These are phyloP conservation scores for Rosa lucieae DNA, from an alignment of 306 rosid genomes.

Conservation along the genomic window DNA sequence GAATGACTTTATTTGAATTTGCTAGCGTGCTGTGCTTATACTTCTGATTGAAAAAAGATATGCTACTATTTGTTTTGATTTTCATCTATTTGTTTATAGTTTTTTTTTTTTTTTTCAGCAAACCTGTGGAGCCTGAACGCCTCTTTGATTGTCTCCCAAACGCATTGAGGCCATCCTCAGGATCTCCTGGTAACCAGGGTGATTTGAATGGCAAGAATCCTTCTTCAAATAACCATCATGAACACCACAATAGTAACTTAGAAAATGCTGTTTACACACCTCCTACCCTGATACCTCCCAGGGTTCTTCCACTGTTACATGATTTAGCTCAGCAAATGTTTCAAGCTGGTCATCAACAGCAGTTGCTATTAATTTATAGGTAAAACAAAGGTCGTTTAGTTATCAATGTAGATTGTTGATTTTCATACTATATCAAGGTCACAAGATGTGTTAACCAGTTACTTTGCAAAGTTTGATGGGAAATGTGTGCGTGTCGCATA, in stretches of 20 bases:
- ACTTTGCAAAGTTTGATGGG: background rate
- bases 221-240: slow-evolving; percentile 59
- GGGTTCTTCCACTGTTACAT: slow-evolving; percentile 76
- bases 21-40: no score
- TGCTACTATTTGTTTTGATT: background rate
- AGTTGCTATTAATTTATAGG: slow-evolving; percentile 80
- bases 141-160: slow-evolving; percentile 95
- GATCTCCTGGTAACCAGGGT: slow-evolving; percentile 58
- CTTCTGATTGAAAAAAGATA: no score
- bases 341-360: slow-evolving; percentile 88
- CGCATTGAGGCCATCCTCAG: slow-evolving; percentile 89
- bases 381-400: slow-evolving; percentile 18
- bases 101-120: slow-evolving; percentile 55
- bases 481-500: background rate
- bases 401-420: background rate
- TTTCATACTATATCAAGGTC: background rate
- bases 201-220: slow-evolving; percentile 53
- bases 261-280: slow-evolving; percentile 84
- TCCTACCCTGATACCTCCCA: slow-evolving; percentile 86
- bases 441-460: background rate
- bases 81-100: background rate
- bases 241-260: slow-evolving; percentile 46
- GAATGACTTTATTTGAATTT: no score
- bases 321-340: slow-evolving; percentile 88
- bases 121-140: slow-evolving; percentile 98